Evolutionary conservation across 2,329 filamentous ascomycete genomes (phyloP), one percentile per base, ranked within the genome.

Genomic region (Sporothrix humicola): DNA sequence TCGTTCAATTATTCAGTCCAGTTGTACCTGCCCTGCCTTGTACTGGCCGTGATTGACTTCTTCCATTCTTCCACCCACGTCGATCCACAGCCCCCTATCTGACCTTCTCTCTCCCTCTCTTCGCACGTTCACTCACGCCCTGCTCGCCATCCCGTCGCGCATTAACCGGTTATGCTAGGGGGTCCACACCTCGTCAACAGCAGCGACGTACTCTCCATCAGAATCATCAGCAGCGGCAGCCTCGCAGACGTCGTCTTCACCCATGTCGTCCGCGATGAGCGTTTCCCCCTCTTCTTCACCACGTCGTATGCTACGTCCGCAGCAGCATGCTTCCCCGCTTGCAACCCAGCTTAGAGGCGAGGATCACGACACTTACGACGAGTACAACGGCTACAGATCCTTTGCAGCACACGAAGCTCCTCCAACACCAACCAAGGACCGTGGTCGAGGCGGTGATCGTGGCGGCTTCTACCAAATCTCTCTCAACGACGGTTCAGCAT

Each of bases 161-260:
- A 79, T 81, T 82, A 82, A 79, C 76, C 74, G 79, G 78, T 80
- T 77, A 82, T 83, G 81, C 81, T 81, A 81, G 80, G 79, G 75
- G 76, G 76, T 75, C 73, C 69, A 66, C 70, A 54, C 65, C 13
- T 48, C 31, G 13, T 44, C 69, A 58, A n/a, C 73, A 31, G 31
- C 52, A 42, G 61, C 54, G 52, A 73, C 65, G 63, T 58, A 65
- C 13, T 31, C 37, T 46, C 65, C 23, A 44, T 37, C 59, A 23
- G 37, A 65, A 20, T 46, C 42, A 46, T 13, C 61, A 63, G 58
- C 58, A 63, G 17, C 17, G 58, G 58, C 20, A 66, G 42, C n/a
- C n/a, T 46, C 13, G 26, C 42, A 42, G 20, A 26, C 42, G 42
- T 17, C 42, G 61, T 48, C 10, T 31, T 20, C 56, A 63, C 56